Evolutionary conservation across 2,329 filamentous ascomycete genomes (phyloP), one percentile per base, ranked within the genome.

Genomic region (Diaporthe longicolla): DNA sequence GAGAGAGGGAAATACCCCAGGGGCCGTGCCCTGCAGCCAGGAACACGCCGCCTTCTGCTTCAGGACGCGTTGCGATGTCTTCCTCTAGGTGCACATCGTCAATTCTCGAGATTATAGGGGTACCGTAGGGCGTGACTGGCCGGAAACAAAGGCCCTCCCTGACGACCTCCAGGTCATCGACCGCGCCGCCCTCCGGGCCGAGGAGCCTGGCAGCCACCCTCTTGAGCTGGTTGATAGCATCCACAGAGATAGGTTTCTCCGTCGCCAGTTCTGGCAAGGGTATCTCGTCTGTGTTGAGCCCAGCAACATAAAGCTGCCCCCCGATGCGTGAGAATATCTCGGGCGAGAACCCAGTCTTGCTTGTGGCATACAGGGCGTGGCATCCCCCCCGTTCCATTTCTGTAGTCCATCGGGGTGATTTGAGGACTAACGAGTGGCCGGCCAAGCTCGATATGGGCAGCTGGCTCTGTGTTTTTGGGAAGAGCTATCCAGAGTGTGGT

Each of bases 21-120:
- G 93, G 92, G 0, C 93, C 93, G 84, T 95, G 93, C 0, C 94
- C 93, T 5, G 91, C 87, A 1, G 92, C 91, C 50, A 95, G 81
- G 79, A 90, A 95, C 0, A 96, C 91, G 5, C 93, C 93, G 2
- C 92, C 91, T 0, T 85, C 85, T 0, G 78, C 77, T 0, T 82
- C 83, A 1, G 80, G 77, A 50, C 81, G 79, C 9, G 85, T 90
- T 73, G 78, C 82, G 9, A 88, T 79, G 0, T 84, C 83, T 17
- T 78, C 79, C 1, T 90, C 91, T 4, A 94, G 85, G 57, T 86
- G 84, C 17, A 82, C 79, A 76, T 93, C 90, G 1, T 85, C 82
- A 35, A 95, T 82, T 45, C 88, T 84, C 4, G 86, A 84, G 13
- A 95, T 79, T 35, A 95, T 89, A 0, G 94, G 93, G 35, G 85